These are phyloP conservation scores for Sporothrix pseudoabietina DNA, from an alignment of 2,329 filamentous ascomycete species.

Conservation along the genomic window DNA sequence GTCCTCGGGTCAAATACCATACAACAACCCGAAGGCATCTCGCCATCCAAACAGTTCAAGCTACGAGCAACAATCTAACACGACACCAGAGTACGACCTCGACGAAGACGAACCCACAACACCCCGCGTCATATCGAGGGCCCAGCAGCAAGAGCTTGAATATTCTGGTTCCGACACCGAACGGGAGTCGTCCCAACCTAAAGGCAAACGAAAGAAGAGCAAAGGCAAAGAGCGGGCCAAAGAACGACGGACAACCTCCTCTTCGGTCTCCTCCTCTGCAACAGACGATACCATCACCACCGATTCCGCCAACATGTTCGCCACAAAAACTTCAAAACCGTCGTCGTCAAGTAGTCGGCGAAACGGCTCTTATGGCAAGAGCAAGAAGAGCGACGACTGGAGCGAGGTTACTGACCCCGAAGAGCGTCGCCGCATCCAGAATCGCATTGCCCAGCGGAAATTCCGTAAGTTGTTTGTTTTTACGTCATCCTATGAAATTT, in stretches of 20 bases:
- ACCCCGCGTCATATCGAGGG: constrained; percentile 11
- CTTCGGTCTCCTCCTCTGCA: constrained; percentile 6
- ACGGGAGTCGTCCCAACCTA: constrained; percentile 23
- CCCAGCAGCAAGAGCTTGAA: background rate
- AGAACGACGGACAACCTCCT: constrained; percentile 11
- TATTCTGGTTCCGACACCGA: constrained; percentile 41
- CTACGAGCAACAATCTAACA: constrained; percentile 14
- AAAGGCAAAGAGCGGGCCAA: constrained; percentile 20
- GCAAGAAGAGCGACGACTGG: constrained; percentile 66
- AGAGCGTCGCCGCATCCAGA: constrained; percentile 73
- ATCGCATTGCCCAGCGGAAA: constrained; percentile 73
- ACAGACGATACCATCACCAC: background rate
- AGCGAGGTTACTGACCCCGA: constrained; percentile 68
- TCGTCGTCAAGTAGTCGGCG: constrained; percentile 35
- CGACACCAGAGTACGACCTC: background rate
- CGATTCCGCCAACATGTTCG: constrained; percentile 36
- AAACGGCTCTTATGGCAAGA: constrained; percentile 42
- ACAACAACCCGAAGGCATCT: constrained; percentile 24
- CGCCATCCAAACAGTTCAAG: constrained; percentile 18
- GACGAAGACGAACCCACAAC: constrained; percentile 21
- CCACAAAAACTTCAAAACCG: constrained; percentile 31
- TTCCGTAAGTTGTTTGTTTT: constrained; percentile 59
- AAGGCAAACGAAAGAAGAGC: constrained; percentile 24
- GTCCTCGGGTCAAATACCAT: constrained; percentile 31
- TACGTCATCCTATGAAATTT: constrained; percentile 39